Conservation (phyloP, 108 stramenopile genomes). For the Conticribra guillardii region DNA sequence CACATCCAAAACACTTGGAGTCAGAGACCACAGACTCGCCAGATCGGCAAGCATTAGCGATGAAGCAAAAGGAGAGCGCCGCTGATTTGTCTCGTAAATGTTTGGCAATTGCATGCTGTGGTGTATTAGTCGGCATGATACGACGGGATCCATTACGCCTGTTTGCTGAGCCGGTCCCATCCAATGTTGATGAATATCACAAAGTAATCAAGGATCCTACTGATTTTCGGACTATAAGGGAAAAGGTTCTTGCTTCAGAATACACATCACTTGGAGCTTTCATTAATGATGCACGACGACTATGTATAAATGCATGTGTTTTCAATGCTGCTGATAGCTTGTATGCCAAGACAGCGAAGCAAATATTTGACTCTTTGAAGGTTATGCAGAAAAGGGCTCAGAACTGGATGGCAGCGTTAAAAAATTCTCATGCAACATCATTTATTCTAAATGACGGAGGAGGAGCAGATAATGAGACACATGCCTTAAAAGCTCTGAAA, state of each 20-base stretch:
- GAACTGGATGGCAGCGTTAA: constrained; percentile 72
- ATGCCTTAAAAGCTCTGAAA: constrained; percentile 68
- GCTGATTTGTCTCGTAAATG: constrained; percentile 62
- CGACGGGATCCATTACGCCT: constrained; percentile 79
- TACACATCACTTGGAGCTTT: constrained; percentile 79
- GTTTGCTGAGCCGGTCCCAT: constrained; percentile 79
- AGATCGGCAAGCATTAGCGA: constrained; percentile 36
- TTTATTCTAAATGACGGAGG: constrained; percentile 38
- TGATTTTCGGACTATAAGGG: constrained; percentile 73
- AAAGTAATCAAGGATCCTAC: constrained; percentile 73
- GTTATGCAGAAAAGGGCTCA: constrained; percentile 73
- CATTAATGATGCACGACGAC: constrained; percentile 60
- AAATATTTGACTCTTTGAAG: constrained; percentile 60
- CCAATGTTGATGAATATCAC: constrained; percentile 63
- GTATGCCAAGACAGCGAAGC: constrained; percentile 75
- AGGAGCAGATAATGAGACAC: constrained; percentile 32
- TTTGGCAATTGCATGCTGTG: constrained; percentile 64
- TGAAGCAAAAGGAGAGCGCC: constrained; percentile 64
- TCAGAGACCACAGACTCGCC: background rate
- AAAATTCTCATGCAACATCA: constrained; percentile 66
- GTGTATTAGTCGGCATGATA: constrained; percentile 70
- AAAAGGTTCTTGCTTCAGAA: constrained; percentile 57
- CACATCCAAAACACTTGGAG: constrained; percentile 1
- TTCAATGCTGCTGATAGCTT: constrained; percentile 82
- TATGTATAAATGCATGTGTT: constrained; percentile 74